A percentile compares a stretch with the other conserved stretches of the same genome.
Conservation (phyloP, 176 grass and related monocot species). For the Olyra latifolia region DNA sequence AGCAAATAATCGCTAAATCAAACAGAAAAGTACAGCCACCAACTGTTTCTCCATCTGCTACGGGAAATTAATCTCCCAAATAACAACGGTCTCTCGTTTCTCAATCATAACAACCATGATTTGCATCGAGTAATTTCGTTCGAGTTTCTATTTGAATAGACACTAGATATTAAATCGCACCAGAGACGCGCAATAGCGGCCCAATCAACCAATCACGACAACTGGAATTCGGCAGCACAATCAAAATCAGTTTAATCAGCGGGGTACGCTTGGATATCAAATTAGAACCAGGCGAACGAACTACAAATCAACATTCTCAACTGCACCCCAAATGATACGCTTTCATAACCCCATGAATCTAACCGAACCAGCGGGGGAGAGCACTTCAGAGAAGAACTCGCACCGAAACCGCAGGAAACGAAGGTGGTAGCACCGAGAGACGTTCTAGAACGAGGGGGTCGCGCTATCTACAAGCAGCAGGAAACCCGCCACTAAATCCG, state of each 20-base stretch:
- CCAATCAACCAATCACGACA: neutral
- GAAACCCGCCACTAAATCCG: neutral
- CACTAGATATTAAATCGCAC: neutral
- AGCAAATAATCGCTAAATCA: slow-evolving; percentile 1
- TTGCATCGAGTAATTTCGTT: neutral
- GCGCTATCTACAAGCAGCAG: neutral
- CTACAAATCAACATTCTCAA: neutral
- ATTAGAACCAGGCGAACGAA: neutral
- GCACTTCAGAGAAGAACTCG: neutral
- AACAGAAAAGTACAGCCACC: neutral
- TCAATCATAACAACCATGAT: neutral
- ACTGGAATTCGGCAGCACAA: neutral
- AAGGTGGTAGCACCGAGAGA: neutral
- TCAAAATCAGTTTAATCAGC: slow-evolving; percentile 8
- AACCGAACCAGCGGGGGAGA: neutral
- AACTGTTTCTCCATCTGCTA: neutral
- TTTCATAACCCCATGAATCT: neutral
- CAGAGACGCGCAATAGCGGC: neutral
- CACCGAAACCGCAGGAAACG: neutral
- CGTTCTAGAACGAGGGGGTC: neutral
- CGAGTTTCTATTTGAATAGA: neutral
- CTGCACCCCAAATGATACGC: neutral
- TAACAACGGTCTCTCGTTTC: neutral
- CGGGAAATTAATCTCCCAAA: neutral
- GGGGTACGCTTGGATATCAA: neutral